Percentiles rank a stretch among this genome's conserved stretches.
phyloP scores from a whole-genome alignment of 2,329 filamentous ascomycete species.

The Apiospora arundinis region DNA sequence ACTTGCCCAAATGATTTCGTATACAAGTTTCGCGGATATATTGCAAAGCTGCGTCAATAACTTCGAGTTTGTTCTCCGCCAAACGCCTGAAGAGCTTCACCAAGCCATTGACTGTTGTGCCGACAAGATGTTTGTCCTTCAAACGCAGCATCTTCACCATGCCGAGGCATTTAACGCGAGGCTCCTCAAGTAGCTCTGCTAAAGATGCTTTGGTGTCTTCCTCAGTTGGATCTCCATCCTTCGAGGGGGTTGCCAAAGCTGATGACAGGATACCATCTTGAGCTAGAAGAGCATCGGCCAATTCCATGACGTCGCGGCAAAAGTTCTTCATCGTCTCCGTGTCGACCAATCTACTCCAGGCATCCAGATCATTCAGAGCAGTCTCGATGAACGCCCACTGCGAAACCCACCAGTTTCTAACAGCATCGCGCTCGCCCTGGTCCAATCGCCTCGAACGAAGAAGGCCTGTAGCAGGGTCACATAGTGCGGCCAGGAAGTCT shows the following conservation, averaged over 20 bases:
- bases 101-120: constrained; percentile 81
- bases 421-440: constrained; percentile 65
- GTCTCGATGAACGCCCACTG: constrained; percentile 83
- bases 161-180: constrained; percentile 67
- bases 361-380: constrained; percentile 82
- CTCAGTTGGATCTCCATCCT: constrained; percentile 39
- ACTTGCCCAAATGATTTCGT: constrained; percentile 61
- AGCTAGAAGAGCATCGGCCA: constrained; percentile 83
- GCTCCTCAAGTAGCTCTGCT: constrained; percentile 64
- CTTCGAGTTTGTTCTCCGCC: constrained; percentile 76
- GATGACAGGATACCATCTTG: constrained; percentile 85
- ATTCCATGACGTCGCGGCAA: constrained; percentile 93
- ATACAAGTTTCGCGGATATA: constrained; percentile 73
- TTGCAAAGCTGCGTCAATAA: constrained; percentile 64
- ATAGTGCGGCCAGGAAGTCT: constrained; percentile 62
- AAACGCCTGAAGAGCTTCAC: constrained; percentile 84
- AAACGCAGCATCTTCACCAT: constrained; percentile 90
- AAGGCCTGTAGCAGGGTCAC: constrained; percentile 62
- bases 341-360: constrained; percentile 79
- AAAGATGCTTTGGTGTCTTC: constrained; percentile 40
- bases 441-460: constrained; percentile 63
- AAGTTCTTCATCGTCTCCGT: constrained; percentile 87
- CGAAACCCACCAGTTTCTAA: constrained; percentile 81
- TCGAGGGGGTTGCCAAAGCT: constrained; percentile 55
- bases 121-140: constrained; percentile 84